Evolutionary conservation across 1,139 yeast genomes (phyloP).

Genomic region (Protomyces pachydermus): DNA sequence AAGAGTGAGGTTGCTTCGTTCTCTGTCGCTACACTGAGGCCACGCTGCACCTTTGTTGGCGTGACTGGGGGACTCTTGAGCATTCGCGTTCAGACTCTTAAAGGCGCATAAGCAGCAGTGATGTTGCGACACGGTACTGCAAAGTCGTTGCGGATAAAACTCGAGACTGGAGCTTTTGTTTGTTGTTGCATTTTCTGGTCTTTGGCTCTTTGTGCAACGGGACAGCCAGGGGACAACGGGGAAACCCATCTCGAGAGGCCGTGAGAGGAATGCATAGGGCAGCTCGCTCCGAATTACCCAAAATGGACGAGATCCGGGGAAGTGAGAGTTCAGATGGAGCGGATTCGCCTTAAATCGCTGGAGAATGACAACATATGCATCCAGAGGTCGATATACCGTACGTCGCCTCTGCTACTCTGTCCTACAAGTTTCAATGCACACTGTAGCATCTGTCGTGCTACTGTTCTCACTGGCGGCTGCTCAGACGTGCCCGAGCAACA

Average conservation of each 20-base stretch:
- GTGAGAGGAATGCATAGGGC: background rate
- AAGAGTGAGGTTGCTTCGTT: background rate
- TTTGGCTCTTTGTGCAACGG: too few species aligned
- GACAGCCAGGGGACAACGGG: too few species aligned
- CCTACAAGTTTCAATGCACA: too few species aligned
- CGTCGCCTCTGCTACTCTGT: too few species aligned
- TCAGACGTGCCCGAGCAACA: background rate
- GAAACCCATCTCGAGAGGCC: too few species aligned
- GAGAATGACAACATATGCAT: too few species aligned
- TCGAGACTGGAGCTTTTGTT: background rate
- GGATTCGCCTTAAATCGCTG: too few species aligned
- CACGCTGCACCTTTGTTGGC: background rate
- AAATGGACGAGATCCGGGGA: background rate
- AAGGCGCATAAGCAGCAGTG: background rate
- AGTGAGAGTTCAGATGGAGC: too few species aligned
- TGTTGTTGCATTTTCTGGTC: background rate
- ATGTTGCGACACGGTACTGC: background rate
- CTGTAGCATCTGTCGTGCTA: too few species aligned
- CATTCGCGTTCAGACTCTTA: background rate
- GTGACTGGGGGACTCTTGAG: background rate
- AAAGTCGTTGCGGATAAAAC: too few species aligned
- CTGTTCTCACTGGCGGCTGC: background rate
- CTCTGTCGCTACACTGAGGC: background rate
- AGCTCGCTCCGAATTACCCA: background rate
- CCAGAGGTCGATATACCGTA: too few species aligned